Evolutionary conservation across 176 grass and related monocot species (phyloP), one percentile per base, ranked within the genome.

Genomic region (Oryza officinalis): DNA sequence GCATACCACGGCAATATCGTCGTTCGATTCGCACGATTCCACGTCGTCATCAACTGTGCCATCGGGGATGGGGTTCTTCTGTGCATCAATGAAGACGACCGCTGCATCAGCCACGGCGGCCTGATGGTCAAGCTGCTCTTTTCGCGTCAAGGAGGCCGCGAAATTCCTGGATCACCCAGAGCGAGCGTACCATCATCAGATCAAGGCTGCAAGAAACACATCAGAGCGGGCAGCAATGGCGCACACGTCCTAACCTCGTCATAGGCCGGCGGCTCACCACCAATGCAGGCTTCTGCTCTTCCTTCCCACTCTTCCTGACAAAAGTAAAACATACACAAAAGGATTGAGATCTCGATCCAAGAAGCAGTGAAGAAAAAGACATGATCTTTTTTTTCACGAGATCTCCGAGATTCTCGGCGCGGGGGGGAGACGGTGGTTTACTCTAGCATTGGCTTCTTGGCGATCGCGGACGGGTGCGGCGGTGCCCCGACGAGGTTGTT

Each of bases 361-460:
- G 47, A 81, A 44, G 10, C 54, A 27, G 17, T n/a, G 47, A 18
- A 72, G 9, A 57, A n/a, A 57, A 86, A 83, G 44, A 27, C 50
- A n/a, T 27, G 80, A 76, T 68, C 0, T 35, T 35, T 43, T 65
- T 76, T 14, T 57, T 57, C 52, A 67, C 35, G 31, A 60, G 60
- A 68, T 80, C 65, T n/a, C 59, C 5, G 13, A n/a, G 27, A 46
- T 90, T 31, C 27, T 79, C 63, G 25, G 15, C 25, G 11, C 25
- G 11, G 59, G 11, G 11, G 59, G 67, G 74, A 2, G 11, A 90
- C 6, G 52, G 52, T 57, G 52, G 52, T 91, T 91, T 92, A 95
- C 91, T 93, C 87, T 65, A 76, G 20, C 72, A 69, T 32, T 74
- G 76, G 88, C 80, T 87, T 93, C 89, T 95, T 95, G 72, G 76